A percentile compares a stretch with the other conserved stretches of the same genome.
Evolutionary conservation across 345 rosid genomes (phyloP).

Genomic region (Fremontodendron californicum): DNA sequence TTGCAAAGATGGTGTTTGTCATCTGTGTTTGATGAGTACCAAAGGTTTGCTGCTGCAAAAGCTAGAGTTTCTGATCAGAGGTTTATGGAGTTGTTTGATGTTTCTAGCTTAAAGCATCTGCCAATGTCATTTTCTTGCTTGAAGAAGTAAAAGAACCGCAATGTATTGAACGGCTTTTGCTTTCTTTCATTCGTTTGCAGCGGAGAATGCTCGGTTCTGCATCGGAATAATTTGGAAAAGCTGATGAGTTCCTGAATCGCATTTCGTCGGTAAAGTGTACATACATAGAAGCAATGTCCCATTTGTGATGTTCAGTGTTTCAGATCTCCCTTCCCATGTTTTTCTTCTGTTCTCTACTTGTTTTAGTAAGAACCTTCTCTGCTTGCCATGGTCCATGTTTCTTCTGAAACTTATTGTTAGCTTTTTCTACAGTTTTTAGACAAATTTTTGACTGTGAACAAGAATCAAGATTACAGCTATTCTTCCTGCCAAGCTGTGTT

Average conservation of each 20-base stretch:
- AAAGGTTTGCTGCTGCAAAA: slow-evolving; percentile 91
- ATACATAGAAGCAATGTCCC: neutral
- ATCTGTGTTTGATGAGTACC: slow-evolving; percentile 86
- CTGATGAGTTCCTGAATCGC: slow-evolving; percentile 35
- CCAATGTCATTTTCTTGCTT: slow-evolving; percentile 71
- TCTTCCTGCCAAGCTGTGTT: neutral
- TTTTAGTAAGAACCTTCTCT: too few species aligned
- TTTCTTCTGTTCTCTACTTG: neutral
- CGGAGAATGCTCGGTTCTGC: slow-evolving; percentile 1
- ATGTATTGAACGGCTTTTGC: slow-evolving; percentile 21
- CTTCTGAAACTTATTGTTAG: too few species aligned
- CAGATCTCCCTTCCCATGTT: neutral
- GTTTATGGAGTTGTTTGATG: slow-evolving; percentile 88
- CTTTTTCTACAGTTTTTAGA: neutral
- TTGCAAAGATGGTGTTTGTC: slow-evolving; percentile 87
- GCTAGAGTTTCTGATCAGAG: slow-evolving; percentile 89
- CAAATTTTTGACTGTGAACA: neutral
- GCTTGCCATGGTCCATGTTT: too few species aligned
- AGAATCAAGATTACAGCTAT: neutral
- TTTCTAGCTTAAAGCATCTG: slow-evolving; percentile 59
- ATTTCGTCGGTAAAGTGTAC: slow-evolving; percentile 24
- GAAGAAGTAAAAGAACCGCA: slow-evolving; percentile 34
- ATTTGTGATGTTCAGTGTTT: neutral
- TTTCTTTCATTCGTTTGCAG: slow-evolving; percentile 24
- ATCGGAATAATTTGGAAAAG: slow-evolving; percentile 40